These are phyloP conservation scores for Globisporangium spinosum DNA, from an alignment of 352 stramenopile genomes.

Conservation along the genomic window DNA sequence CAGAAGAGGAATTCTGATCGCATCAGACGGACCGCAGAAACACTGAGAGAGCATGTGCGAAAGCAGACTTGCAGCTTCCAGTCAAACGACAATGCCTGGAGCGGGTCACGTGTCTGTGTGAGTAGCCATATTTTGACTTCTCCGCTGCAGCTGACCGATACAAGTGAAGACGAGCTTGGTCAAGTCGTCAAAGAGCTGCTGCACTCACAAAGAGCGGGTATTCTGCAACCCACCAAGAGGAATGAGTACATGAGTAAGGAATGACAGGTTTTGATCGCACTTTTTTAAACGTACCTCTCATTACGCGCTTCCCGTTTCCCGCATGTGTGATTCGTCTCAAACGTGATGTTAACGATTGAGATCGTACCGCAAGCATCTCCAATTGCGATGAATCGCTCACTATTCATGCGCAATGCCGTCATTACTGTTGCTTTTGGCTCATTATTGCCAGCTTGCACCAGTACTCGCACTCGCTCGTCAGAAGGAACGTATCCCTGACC, in stretches of 20 bases:
- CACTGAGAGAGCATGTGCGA: constrained; percentile 30
- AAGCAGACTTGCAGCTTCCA: constrained; percentile 50
- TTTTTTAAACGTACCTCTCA: constrained; percentile 8
- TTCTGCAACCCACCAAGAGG: constrained; percentile 7
- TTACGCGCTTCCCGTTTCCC: constrained; percentile 10
- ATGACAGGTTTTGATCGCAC: background rate
- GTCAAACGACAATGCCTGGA: background rate
- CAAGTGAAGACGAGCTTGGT: constrained; percentile 14
- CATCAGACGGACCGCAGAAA: constrained; percentile 34
- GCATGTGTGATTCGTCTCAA: background rate
- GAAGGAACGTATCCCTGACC: constrained; percentile 26
- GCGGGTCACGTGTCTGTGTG: constrained; percentile 1
- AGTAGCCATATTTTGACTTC: constrained; percentile 49
- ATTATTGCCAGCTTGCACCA: constrained; percentile 20
- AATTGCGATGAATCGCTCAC: constrained; percentile 9
- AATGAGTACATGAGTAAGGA: background rate
- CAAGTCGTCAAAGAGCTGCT: background rate
- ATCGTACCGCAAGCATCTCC: constrained; percentile 11
- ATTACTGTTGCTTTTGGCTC: constrained; percentile 8
- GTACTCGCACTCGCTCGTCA: constrained; percentile 28
- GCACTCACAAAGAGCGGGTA: constrained; percentile 8
- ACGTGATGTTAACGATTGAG: constrained; percentile 10
- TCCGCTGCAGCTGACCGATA: constrained; percentile 34
- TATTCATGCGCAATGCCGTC: background rate
- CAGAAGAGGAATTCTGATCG: constrained; percentile 45